phyloP scores from a whole-genome alignment of 2,329 filamentous ascomycete species.

The Ophiostoma populinum region DNA sequence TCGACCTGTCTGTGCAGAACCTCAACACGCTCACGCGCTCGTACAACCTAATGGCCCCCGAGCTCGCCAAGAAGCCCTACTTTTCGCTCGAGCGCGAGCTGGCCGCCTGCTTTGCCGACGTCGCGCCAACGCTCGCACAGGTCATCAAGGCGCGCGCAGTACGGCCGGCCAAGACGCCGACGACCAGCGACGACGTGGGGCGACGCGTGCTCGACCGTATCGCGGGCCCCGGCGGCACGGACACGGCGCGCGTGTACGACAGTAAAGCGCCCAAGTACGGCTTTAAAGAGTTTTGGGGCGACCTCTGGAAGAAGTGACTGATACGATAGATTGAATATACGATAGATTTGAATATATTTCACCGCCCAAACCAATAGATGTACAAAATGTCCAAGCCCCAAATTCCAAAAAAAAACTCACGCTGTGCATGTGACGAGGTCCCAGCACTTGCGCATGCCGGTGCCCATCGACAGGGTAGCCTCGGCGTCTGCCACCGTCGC shows the following conservation, averaged over 20 bases:
- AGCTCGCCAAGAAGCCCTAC: constrained; percentile 85
- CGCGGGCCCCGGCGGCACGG: constrained; percentile 22
- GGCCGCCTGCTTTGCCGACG: constrained; percentile 63
- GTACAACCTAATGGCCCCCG: constrained; percentile 90
- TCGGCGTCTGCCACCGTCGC: constrained; percentile 24
- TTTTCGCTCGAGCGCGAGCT: constrained; percentile 72
- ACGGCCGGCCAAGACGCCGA: constrained; percentile 22
- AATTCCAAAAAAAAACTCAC: neutral
- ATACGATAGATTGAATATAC: too few species aligned
- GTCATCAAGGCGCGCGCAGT: constrained; percentile 55
- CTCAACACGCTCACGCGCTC: constrained; percentile 68
- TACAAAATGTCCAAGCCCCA: neutral
- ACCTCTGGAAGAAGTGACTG: constrained; percentile 43
- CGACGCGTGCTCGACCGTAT: constrained; percentile 47
- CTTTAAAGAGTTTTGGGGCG: constrained; percentile 75
- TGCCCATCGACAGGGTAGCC: constrained; percentile 33
- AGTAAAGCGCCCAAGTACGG: constrained; percentile 64
- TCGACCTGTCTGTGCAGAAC: constrained; percentile 55
- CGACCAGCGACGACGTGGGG: constrained; percentile 20
- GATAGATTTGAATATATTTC: too few species aligned
- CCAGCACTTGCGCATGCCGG: constrained; percentile 42
- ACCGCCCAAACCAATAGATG: neutral
- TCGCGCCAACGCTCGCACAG: constrained; percentile 57
- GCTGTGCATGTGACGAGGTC: constrained; percentile 19
- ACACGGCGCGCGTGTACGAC: constrained; percentile 49